A percentile compares a stretch with the other conserved stretches of the same genome.
Evolutionary conservation across 306 rosid genomes (phyloP).

Genomic region (peach (Prunus persica)): DNA sequence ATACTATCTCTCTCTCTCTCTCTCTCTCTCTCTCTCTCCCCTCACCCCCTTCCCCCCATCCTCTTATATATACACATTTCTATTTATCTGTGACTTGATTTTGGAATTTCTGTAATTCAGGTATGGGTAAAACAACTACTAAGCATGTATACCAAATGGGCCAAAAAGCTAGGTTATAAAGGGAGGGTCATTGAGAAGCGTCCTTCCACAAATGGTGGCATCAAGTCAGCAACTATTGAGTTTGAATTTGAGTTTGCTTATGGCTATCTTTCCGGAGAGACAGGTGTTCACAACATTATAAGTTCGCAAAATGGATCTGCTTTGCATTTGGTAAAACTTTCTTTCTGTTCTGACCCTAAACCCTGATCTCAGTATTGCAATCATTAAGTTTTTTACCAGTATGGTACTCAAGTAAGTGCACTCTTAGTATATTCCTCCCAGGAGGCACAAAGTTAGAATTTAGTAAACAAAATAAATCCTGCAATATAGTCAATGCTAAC

Average conservation of each 20-base stretch:
- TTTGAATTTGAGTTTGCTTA: conserved; percentile 75
- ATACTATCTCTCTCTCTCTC: not conserved
- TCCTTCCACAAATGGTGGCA: conserved; percentile 48
- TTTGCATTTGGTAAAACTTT: conserved; percentile 42
- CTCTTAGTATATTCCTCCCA: no score
- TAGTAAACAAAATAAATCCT: no score
- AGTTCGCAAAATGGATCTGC: conserved; percentile 44
- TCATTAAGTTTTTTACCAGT: no score
- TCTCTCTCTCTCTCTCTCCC: no score
- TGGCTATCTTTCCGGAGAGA: conserved; percentile 83
- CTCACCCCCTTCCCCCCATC: not conserved
- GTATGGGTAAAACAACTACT: conserved; percentile 69
- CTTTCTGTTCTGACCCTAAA: conserved; percentile 7
- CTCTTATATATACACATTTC: not conserved
- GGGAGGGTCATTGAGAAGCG: conserved; percentile 69
- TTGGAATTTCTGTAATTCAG: conserved; percentile 39
- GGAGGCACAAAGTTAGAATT: no score
- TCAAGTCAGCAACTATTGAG: conserved; percentile 60
- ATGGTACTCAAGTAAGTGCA: no score
- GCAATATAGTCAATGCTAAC: not conserved
- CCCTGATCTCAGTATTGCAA: not conserved
- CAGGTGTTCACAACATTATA: conserved; percentile 63
- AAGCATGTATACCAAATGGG: conserved; percentile 77
- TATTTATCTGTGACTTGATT: conserved; percentile 20
- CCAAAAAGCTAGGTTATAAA: conserved; percentile 57